Base-by-base conservation (phyloP, 2,329 filamentous ascomycete genomes). In the Apiospora pterosperma region DNA sequence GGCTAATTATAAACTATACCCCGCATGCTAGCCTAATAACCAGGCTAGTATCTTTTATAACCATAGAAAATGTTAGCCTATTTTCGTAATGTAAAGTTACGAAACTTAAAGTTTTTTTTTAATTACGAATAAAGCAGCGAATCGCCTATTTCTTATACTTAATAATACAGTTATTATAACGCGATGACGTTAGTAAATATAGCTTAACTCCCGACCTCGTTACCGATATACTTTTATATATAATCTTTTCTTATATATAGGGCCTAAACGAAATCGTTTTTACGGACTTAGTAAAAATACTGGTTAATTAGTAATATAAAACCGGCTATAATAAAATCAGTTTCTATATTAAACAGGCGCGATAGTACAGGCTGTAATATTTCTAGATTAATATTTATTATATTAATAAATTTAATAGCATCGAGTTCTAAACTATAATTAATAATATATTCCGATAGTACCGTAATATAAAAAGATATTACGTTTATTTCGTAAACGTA, bases 381-480 rank as follows among this genome's bases (percentile, higher is more conserved):
- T 61, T 63, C 36, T 63, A 36, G 62, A 36, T 62, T 16, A 39
- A 62, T 36, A 62, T 39, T 5, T 19, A 21, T n/a, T 62, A 39
- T 48, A 62, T 62, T 36, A 36, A 62, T 23, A 62, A 62, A 28
- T 2, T 12, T 5, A 39, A 62, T 19, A 34, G 11, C 38, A 28
- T n/a, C 38, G 60, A 62, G 60, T 39, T 62, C 21, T 25, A 21
- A 14, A n/a, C 23, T 5, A 31, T 39, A 19, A 69, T 69, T 8
- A 67, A 66, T 21, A 41, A 25, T 28, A 69, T 69, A 65, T 69
- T 68, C 23, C 61, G 62, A 5, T 68, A 64, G 63, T 69, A 69
- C 59, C 39, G 36, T 14, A 52, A 66, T 59, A 60, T 63, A 14
- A 58, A 28, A n/a, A 44, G 2, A 62, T 69, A 66, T 58, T 69